Evolutionary conservation across 106 monocot species (phyloP).

Genomic region (Dactylorhiza incarnata): DNA sequence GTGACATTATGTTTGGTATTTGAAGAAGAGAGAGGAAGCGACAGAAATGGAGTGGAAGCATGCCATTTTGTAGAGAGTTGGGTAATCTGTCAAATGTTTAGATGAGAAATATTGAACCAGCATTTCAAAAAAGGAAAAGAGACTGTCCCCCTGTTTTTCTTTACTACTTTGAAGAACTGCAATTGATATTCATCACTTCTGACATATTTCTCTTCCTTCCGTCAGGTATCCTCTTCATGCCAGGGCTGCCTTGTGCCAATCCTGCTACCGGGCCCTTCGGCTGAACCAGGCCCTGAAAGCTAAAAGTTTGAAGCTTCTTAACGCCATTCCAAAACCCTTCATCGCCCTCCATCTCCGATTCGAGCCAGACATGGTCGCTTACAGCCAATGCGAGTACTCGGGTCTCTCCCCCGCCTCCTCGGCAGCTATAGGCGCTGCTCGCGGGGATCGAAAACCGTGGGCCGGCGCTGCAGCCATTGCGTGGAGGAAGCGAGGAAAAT

Average conservation of each 20-base stretch:
- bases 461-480: constrained; percentile 51
- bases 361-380: constrained; percentile 97
- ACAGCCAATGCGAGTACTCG: constrained; percentile 66
- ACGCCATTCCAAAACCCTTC: constrained; percentile 84
- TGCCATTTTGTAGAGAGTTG: no score
- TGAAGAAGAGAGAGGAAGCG: no score
- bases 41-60: no score
- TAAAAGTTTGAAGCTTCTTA: constrained; percentile 52
- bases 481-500: constrained; percentile 88
- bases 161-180: no score
- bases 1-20: no score
- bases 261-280: constrained; percentile 71
- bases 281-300: constrained; percentile 54
- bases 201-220: no score
- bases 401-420: constrained; percentile 44
- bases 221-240: constrained; percentile 67
- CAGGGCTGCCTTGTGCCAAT: constrained; percentile 75
- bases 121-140: no score
- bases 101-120: no score
- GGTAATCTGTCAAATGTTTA: no score
- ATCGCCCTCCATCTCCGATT: constrained; percentile 84
- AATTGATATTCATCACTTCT: no score
- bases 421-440: constrained; percentile 46
- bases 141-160: no score
- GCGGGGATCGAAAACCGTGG: constrained; percentile 51